Base-by-base conservation (phyloP, 23 red algal genomes). In the Cyanidioschyzon merolae region DNA sequence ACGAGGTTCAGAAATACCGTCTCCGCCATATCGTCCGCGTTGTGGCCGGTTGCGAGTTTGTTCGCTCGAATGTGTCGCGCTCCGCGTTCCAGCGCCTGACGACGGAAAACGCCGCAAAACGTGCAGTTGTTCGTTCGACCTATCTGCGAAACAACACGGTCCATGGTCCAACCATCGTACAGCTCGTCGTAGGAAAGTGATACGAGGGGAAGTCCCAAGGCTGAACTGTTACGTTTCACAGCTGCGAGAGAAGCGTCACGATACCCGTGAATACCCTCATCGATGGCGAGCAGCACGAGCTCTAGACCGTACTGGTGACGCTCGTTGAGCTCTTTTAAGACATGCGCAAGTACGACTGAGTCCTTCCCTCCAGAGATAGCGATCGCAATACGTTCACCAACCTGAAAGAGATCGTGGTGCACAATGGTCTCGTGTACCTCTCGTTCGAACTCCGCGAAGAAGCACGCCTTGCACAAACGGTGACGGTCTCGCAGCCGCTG, bases 21-120 rank as follows among this genome's bases (percentile, higher is more conserved):
- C 54, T 98, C 94, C 7, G 94, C 94, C 67, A 98, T 88, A 50
- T 98, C 94, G 79, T 98, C 94, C 7, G 94, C 94, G 67, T 98
- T 98, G 77, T 98, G 94, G 35, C 94, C 94, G 0, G 94, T 98
- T 0, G 94, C 94, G 32, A 98, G 74, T 58, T 89, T 89, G 45
- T 89, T 79, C 21, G 94, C 94, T 30, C 79, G 39, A 30, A 88
- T 41, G 37, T 76, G 34, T 1, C 77, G 68, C 21, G 94, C 88
- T 37, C 94, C 94, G 37, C 89, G 68, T 57, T 98, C 94, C 30
- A 98, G 83, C 45, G 94, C 94, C 71, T 98, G 94, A 37, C 94
- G 74, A 25, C 94, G 94, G 82, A 91, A 98, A 68, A 98, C 94
- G 36, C 94, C 94, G 67, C 94, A 98, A 79, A 88, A 98, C 2